phyloP scores from a whole-genome alignment of 345 rosid genomes.

The Pugionium dolabratum region DNA sequence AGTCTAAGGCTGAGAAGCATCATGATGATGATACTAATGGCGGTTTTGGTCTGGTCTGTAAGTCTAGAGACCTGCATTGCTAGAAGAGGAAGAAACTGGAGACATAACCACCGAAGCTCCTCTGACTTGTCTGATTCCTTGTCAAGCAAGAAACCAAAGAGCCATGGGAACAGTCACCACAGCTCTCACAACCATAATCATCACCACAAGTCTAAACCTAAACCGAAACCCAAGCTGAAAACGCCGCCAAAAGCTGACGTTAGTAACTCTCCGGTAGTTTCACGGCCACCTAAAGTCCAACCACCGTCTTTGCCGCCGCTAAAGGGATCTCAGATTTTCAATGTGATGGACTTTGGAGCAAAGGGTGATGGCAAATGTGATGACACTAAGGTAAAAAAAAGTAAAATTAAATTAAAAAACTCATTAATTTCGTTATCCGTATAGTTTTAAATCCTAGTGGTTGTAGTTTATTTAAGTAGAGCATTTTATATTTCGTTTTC shows the following conservation, averaged over 20 bases:
- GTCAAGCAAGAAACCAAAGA: constrained; percentile 58
- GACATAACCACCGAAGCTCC: constrained; percentile 47
- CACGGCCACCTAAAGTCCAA: constrained; percentile 42
- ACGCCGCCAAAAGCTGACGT: constrained; percentile 30
- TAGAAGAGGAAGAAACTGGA: constrained; percentile 82
- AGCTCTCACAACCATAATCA: constrained; percentile 32
- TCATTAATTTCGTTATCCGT: constrained; percentile 24
- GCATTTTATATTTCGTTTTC: constrained; percentile 31
- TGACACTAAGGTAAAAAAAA: constrained; percentile 71
- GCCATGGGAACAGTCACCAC: constrained; percentile 41
- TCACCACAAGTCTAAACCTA: constrained; percentile 48
- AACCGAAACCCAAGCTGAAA: constrained; percentile 45
- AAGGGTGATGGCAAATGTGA: constrained; percentile 83
- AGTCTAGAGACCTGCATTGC: constrained; percentile 76
- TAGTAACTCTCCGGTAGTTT: constrained; percentile 35
- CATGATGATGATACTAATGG: constrained; percentile 56
- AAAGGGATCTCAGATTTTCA: constrained; percentile 45
- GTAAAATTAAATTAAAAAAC: not conserved
- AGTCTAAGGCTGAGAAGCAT: constrained; percentile 48
- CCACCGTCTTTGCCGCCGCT: constrained; percentile 47
- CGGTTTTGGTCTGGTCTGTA: constrained; percentile 64
- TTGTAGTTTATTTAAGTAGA: constrained; percentile 23
- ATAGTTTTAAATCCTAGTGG: constrained; percentile 18
- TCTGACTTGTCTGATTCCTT: constrained; percentile 48
- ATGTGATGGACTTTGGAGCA: constrained; percentile 84